These are phyloP conservation scores for Mortierella sp. DNA, from an alignment of 371 early-diverging fungal species.

Conservation along the genomic window DNA sequence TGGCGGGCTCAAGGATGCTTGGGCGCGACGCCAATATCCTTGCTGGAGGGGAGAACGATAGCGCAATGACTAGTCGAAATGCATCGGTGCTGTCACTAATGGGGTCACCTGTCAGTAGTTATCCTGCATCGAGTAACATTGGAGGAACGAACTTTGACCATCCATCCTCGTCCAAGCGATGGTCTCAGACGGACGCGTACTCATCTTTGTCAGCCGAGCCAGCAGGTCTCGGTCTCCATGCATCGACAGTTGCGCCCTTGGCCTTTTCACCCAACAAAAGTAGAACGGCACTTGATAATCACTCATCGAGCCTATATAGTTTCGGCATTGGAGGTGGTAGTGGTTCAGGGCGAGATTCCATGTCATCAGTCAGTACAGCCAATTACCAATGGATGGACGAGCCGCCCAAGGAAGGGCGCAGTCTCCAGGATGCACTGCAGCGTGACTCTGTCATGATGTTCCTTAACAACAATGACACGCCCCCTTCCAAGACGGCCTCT, in stretches of 20 bases:
- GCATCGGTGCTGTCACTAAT: constrained; percentile 18
- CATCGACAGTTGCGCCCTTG: too few species aligned
- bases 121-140: not conserved
- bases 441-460: constrained; percentile 28
- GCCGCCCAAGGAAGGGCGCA: constrained; percentile 1
- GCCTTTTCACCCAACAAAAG: too few species aligned
- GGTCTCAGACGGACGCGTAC: too few species aligned
- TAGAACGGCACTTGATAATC: too few species aligned
- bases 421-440: constrained; percentile 16
- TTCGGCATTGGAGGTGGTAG: too few species aligned
- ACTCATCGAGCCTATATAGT: too few species aligned
- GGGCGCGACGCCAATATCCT: constrained; percentile 10
- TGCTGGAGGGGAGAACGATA: constrained; percentile 10
- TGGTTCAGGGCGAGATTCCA: constrained; percentile 28
- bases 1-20: constrained; percentile 36
- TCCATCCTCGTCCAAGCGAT: too few species aligned
- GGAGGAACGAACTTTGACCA: too few species aligned
- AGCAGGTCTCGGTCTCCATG: too few species aligned
- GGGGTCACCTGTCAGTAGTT: constrained; percentile 11
- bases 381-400: constrained; percentile 48
- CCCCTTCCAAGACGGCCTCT: constrained; percentile 9
- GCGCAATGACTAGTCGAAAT: constrained; percentile 1
- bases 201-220: too few species aligned
- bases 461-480: constrained; percentile 4
- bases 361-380: constrained; percentile 30